A percentile compares a stretch with the other conserved stretches of the same genome.
Evolutionary conservation across 345 rosid genomes (phyloP).

Genomic region (Salix koriyanagi): DNA sequence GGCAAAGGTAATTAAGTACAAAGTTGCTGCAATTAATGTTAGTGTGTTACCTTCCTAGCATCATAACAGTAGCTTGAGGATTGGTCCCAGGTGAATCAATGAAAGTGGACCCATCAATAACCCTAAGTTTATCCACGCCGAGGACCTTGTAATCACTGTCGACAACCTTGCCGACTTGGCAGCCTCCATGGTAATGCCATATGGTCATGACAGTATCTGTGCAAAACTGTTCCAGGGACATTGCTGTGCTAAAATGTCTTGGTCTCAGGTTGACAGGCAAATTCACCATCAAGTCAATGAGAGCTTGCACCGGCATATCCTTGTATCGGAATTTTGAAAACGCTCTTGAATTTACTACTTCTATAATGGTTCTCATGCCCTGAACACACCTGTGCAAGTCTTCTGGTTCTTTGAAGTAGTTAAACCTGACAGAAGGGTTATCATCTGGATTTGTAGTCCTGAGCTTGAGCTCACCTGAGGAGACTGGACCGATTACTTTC

Average conservation of each 20-base stretch:
- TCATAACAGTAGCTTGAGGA: conserved; percentile 97
- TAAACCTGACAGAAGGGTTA: conserved; percentile 62
- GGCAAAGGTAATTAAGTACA: too few relatives aligned
- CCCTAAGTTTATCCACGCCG: conserved; percentile 57
- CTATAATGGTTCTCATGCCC: conserved; percentile 47
- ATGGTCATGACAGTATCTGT: conserved; percentile 80
- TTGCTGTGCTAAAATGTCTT: conserved; percentile 26
- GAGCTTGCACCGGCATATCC: conserved; percentile 26
- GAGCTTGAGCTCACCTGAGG: conserved; percentile 60
- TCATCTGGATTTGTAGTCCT: conserved; percentile 42
- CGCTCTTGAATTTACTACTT: conserved; percentile 47
- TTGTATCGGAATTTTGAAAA: conserved; percentile 49
- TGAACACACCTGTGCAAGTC: conserved; percentile 52
- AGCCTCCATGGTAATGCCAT: conserved; percentile 95
- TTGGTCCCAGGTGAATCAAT: conserved; percentile 76
- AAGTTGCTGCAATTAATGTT: neutral
- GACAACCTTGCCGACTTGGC: conserved; percentile 71
- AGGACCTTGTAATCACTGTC: conserved; percentile 61
- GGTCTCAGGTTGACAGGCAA: conserved; percentile 64
- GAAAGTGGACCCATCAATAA: conserved; percentile 81
- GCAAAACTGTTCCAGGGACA: conserved; percentile 60
- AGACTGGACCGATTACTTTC: conserved; percentile 51
- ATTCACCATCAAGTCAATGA: conserved; percentile 33
- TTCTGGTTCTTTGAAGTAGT: conserved; percentile 68
- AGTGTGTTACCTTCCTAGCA: conserved; percentile 76